These are phyloP conservation scores for Cercospora sp. DNA, from an alignment of 2,329 filamentous ascomycete species.

Conservation along the genomic window DNA sequence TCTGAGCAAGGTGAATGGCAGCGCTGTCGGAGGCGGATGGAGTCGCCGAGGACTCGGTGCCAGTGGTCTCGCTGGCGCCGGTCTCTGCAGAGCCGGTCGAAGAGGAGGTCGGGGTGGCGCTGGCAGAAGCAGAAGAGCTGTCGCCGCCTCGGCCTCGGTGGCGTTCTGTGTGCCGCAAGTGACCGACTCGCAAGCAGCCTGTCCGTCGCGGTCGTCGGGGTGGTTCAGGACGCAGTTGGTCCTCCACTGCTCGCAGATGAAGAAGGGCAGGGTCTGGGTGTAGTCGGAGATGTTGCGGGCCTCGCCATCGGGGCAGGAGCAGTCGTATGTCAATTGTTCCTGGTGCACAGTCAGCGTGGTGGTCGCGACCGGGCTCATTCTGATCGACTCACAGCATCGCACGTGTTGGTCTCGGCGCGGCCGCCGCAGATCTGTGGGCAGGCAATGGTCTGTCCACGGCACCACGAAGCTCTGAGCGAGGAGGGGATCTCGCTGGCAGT, in stretches of 20 bases:
- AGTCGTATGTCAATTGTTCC: conserved; percentile 56
- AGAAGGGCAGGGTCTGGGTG: conserved; percentile 60
- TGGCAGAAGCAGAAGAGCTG: conserved; percentile 33
- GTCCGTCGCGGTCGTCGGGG: conserved; percentile 42
- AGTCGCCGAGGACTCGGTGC: conserved; percentile 34
- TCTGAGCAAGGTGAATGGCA: conserved; percentile 49
- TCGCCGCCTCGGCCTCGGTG: conserved; percentile 37
- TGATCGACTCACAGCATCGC: conserved; percentile 55
- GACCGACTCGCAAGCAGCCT: conserved; percentile 50
- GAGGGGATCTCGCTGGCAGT: conserved; percentile 44
- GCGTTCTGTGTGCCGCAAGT: conserved; percentile 57
- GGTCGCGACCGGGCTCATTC: conserved; percentile 17
- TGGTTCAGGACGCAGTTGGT: conserved; percentile 44
- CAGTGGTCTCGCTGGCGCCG: conserved; percentile 32
- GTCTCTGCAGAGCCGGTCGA: conserved; percentile 29
- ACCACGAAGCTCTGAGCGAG: conserved; percentile 53
- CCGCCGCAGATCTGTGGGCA: conserved; percentile 62
- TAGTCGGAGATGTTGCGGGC: conserved; percentile 59
- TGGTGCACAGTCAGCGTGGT: neutral
- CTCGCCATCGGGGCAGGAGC: conserved; percentile 59
- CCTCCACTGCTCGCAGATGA: conserved; percentile 58
- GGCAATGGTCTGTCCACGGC: conserved; percentile 58
- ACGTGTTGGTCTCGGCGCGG: conserved; percentile 53
- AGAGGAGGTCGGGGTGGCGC: conserved; percentile 31
- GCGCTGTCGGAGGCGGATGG: conserved; percentile 36